These are phyloP conservation scores for Eucalyptus curtisii DNA, from an alignment of 345 rosid genomes.

Conservation along the genomic window DNA sequence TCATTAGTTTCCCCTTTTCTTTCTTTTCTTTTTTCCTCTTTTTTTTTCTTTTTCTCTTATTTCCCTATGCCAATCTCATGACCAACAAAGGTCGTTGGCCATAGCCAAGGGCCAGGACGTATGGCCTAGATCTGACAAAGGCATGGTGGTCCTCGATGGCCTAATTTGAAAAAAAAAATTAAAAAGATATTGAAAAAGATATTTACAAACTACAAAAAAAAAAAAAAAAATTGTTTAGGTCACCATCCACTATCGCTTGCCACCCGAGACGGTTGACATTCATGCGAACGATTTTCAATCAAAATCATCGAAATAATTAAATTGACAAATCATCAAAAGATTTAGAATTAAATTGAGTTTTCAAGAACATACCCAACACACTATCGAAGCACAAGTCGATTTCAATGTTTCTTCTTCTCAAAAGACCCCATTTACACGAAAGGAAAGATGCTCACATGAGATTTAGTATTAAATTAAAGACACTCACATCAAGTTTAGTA, in stretches of 20 bases:
- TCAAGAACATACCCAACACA: neutral
- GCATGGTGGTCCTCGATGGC: neutral
- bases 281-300: accelerated
- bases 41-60: neutral
- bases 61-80: neutral
- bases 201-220: too few species aligned
- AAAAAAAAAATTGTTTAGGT: too few species aligned
- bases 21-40: too few species aligned
- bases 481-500: neutral
- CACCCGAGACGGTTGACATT: neutral
- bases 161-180: neutral
- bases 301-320: neutral
- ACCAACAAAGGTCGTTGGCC: neutral
- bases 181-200: too few species aligned
- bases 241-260: accelerated
- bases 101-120: accelerated
- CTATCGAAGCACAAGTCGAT: neutral
- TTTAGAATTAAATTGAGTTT: neutral
- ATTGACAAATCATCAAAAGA: neutral
- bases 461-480: neutral
- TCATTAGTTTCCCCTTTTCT: neutral
- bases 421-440: neutral
- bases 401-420: neutral
- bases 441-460: neutral
- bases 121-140: neutral